phyloP scores from a whole-genome alignment of 1,284 basidiomycete species.

The Macrocybe sp. region DNA sequence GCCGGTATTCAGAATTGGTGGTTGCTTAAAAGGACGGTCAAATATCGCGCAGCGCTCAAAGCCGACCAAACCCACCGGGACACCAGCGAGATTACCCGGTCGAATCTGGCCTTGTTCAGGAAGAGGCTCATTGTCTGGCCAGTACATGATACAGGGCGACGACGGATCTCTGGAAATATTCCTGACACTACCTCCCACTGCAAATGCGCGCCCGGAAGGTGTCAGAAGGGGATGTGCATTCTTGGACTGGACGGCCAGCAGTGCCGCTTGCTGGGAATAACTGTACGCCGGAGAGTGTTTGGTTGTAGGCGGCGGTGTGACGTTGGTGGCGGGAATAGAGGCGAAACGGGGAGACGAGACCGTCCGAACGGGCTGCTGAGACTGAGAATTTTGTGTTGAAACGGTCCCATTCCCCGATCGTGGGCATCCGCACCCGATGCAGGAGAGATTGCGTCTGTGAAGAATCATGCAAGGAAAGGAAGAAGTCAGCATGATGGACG shows the following conservation, averaged over 20 bases:
- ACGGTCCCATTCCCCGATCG: slow-evolving; percentile 35
- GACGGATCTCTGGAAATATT: slow-evolving; percentile 70
- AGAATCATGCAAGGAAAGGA: slow-evolving; percentile 40
- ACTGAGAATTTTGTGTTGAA: slow-evolving; percentile 22
- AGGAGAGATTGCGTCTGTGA: slow-evolving; percentile 64
- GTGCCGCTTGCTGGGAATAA: slow-evolving; percentile 11
- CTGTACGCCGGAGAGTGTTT: slow-evolving; percentile 9
- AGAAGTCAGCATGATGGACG: slow-evolving; percentile 34
- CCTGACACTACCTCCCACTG: slow-evolving; percentile 68
- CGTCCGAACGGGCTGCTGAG: slow-evolving; percentile 27
- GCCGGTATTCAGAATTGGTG: slow-evolving; percentile 84
- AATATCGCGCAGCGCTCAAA: slow-evolving; percentile 5
- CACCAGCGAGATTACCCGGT: slow-evolving; percentile 45
- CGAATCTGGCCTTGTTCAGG: slow-evolving; percentile 75
- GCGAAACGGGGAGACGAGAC: slow-evolving; percentile 40
- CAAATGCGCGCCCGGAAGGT: slow-evolving; percentile 70
- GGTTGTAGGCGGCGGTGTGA: slow-evolving; percentile 15
- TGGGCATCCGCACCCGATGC: slow-evolving; percentile 68
- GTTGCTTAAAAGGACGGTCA: slow-evolving; percentile 42
- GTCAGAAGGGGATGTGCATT: slow-evolving; percentile 63
- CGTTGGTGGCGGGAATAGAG: slow-evolving; percentile 12
- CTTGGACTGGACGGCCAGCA: slow-evolving; percentile 13
- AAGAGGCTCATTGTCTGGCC: slow-evolving; percentile 80
- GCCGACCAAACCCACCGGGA: slow-evolving; percentile 39
- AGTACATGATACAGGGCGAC: slow-evolving; percentile 74